Evolutionary conservation across 805 yeast species (phyloP).

Genomic region (Hanseniaspora occidentalis): DNA sequence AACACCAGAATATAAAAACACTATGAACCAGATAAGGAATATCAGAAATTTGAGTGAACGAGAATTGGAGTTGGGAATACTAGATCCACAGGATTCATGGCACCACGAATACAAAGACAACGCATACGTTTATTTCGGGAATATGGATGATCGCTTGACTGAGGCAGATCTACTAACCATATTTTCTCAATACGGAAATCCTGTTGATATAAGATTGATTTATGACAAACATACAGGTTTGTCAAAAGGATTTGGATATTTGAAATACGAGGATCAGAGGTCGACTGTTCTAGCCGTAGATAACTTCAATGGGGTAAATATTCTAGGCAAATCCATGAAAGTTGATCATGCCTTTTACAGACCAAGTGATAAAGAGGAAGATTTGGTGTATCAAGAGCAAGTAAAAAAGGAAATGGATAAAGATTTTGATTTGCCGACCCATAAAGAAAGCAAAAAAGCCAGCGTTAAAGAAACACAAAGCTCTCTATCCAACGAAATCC

Average conservation of each 20-base stretch:
- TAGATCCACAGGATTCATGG: conserved; percentile 63
- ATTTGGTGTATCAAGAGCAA: conserved; percentile 33
- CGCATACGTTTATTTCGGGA: conserved; percentile 68
- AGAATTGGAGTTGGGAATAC: conserved; percentile 51
- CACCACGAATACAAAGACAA: conserved; percentile 73
- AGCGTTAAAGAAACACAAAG: neutral
- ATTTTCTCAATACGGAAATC: conserved; percentile 84
- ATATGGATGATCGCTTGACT: conserved; percentile 46
- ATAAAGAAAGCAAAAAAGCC: conserved; percentile 1
- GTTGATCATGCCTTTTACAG: conserved; percentile 66
- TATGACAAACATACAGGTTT: conserved; percentile 55
- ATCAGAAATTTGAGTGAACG: conserved; percentile 48
- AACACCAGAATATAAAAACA: neutral
- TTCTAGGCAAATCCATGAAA: conserved; percentile 38
- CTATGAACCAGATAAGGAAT: conserved; percentile 16
- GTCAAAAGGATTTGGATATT: conserved; percentile 64
- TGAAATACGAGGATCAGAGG: conserved; percentile 72
- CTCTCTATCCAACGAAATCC: neutral
- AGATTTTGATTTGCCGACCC: conserved; percentile 14
- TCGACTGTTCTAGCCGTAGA: conserved; percentile 81
- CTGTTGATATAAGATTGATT: conserved; percentile 58
- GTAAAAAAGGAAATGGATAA: conserved; percentile 22
- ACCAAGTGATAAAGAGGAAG: conserved; percentile 33
- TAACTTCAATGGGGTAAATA: conserved; percentile 58
- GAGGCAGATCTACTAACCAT: conserved; percentile 68